Percentiles rank a stretch among this genome's conserved stretches.
phyloP scores from a whole-genome alignment of 306 rosid species.

The Prunus kanzakura region DNA sequence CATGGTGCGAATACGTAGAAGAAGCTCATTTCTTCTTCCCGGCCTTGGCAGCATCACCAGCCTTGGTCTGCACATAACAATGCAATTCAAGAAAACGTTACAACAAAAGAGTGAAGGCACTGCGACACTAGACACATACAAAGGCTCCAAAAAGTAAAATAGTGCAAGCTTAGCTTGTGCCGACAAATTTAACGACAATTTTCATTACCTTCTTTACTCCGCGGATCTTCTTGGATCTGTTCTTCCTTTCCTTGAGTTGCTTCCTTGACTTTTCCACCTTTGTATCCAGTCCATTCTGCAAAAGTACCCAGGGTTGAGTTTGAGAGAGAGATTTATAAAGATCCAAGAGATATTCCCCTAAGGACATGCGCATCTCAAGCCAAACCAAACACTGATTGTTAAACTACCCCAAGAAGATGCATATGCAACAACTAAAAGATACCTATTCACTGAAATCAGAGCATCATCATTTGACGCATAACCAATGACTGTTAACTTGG shows the following conservation, averaged over 20 bases:
- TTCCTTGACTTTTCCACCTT: conserved; percentile 80
- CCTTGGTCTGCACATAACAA: conserved; percentile 54
- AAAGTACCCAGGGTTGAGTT: background rate
- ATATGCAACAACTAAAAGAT: background rate
- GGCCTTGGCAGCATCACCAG: conserved; percentile 75
- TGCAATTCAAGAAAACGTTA: background rate
- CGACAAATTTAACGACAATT: background rate
- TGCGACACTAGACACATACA: background rate
- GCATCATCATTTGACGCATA: background rate
- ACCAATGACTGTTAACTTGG: background rate
- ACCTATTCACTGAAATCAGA: background rate
- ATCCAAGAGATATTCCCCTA: background rate
- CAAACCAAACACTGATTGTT: background rate
- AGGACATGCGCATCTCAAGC: background rate
- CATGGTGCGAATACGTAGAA: background rate
- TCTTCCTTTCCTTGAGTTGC: conserved; percentile 83
- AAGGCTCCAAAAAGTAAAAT: background rate
- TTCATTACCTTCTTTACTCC: conserved; percentile 74
- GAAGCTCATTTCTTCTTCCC: conserved; percentile 66
- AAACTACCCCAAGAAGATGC: background rate
- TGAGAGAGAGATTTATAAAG: background rate
- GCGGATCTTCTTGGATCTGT: conserved; percentile 74
- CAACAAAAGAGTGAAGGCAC: background rate
- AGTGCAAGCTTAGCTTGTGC: background rate
- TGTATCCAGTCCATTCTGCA: conserved; percentile 74